phyloP scores from a whole-genome alignment of 345 rosid genomes.

The Eucalyptus cladocalyx region DNA sequence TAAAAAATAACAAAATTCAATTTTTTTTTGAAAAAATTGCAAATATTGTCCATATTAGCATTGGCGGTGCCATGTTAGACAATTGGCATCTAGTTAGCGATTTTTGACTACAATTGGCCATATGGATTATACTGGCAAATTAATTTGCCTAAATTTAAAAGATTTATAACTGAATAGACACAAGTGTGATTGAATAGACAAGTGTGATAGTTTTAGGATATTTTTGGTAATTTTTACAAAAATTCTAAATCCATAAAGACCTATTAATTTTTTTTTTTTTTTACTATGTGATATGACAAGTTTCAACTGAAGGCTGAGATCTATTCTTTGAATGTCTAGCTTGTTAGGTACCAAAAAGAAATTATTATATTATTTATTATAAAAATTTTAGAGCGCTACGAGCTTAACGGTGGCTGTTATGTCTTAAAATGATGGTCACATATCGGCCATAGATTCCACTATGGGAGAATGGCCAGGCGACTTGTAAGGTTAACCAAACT shows the following conservation, averaged over 20 bases:
- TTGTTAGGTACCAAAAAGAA: background rate
- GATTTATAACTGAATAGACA: fast-evolving
- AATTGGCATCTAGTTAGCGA: background rate
- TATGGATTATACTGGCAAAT: background rate
- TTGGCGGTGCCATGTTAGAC: background rate
- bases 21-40: too few species aligned
- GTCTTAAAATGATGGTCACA: background rate
- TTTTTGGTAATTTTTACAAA: too few species aligned
- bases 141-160: too few species aligned
- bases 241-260: background rate
- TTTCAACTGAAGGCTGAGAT: background rate
- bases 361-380: background rate
- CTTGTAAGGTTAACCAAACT: background rate
- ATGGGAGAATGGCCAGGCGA: background rate
- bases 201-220: background rate
- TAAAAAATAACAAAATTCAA: too few species aligned
- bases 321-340: background rate
- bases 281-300: background rate
- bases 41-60: too few species aligned
- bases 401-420: background rate
- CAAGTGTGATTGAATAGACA: too few species aligned
- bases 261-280: background rate
- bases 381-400: background rate
- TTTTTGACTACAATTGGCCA: too few species aligned
- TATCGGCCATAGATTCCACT: background rate